Evolutionary conservation across 768 basidiomycete species (phyloP), one percentile per base, ranked within the genome.

Genomic region (Porpolomopsis calyptriformis): DNA sequence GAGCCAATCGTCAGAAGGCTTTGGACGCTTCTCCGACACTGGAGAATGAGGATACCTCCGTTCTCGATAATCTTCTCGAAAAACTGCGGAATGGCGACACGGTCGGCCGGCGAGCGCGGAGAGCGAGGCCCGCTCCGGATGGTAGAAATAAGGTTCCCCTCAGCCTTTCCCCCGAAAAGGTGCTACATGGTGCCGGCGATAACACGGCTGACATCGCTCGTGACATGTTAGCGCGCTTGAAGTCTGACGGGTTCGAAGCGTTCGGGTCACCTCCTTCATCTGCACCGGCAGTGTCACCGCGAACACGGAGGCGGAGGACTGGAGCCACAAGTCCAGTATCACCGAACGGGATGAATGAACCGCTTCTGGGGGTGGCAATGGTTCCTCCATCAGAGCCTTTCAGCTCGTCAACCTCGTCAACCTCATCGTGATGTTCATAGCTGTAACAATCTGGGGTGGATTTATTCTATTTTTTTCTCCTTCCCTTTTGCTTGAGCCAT

Each of bases 171-270:
- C 47, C 67, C 16, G 67, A 70, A 40, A 63, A 60, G 20, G 46
- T 63, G 10, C 57, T 54, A 45, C 53, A 60, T 27, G 46, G 54
- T 31, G 54, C 56, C 16, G 66, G 68, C 39, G 56, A 59, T 38
- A 73, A 77, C 27, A 64, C 76, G 4, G 80, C 69, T 4, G 73
- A 79, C 49, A 65, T 76, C 40, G 88, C 88, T 3, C 75, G 74
- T 43, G 77, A 82, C 52, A 84, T 91, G 82, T 60, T 90, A 45
- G 82, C 82, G 5, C 74, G 71, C 31, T 70, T 90, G 23, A 72
- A 89, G 59, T 76, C 80, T 4, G 76, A 81, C 51, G 85, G 82
- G 0, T 85, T 85, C 59, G 66, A 52, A 20, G 54, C 60, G 1
- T 47, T 70, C 46, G n/a, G n/a, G n/a, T 59, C 61, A 10, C 68